A percentile compares a stretch with the other conserved stretches of the same genome.
Conservation (phyloP, 2,329 filamentous ascomycete species). For the Stromatinia cepivora region DNA sequence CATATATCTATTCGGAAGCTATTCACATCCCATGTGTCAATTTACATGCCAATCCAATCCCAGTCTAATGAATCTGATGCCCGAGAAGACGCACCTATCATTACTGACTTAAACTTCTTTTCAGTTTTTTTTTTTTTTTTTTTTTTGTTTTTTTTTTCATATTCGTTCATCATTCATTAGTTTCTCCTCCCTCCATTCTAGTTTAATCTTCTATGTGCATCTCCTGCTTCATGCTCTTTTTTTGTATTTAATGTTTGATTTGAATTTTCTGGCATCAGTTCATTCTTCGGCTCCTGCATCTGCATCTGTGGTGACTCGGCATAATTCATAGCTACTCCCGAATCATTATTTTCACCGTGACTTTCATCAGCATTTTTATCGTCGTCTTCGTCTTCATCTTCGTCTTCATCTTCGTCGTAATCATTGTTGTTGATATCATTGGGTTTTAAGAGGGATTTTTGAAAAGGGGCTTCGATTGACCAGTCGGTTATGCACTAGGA, state of each 20-base stretch:
- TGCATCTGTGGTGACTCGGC: neutral
- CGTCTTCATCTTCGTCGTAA: neutral
- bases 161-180: too few species aligned
- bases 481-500: neutral
- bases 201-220: neutral
- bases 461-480: constrained; percentile 3
- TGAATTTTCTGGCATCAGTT: neutral
- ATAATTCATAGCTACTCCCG: neutral
- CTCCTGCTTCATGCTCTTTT: neutral
- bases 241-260: neutral
- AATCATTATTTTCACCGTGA: neutral
- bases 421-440: neutral
- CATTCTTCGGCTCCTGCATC: neutral
- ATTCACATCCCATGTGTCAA: too few species aligned
- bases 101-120: too few species aligned
- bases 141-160: too few species aligned
- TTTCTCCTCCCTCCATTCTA: too few species aligned
- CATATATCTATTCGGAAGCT: too few species aligned
- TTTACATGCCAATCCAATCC: too few species aligned
- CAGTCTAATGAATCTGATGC: too few species aligned
- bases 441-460: neutral
- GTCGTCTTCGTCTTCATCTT: neutral
- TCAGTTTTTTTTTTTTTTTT: too few species aligned
- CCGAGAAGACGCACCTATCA: too few species aligned
- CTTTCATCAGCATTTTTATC: too few species aligned